A percentile compares a stretch with the other conserved stretches of the same genome.
These are phyloP conservation scores for Xylaria palmicola DNA, from an alignment of 495 filamentous ascomycete species.

Conservation along the genomic window DNA sequence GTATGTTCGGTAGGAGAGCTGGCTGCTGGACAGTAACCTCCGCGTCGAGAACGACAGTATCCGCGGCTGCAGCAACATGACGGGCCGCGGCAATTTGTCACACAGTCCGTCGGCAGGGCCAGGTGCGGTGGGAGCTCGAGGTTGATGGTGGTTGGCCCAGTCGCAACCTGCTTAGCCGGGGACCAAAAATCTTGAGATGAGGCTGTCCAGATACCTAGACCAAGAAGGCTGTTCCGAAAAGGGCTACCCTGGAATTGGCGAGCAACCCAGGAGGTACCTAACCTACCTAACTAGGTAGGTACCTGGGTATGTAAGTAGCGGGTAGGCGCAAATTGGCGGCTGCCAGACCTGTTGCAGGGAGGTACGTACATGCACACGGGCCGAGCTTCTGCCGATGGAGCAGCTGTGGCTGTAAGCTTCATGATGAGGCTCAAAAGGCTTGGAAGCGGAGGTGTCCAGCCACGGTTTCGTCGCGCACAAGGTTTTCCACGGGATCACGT, in stretches of 20 bases:
- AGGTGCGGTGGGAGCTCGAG: constrained; percentile 1
- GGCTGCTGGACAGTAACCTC: constrained; percentile 40
- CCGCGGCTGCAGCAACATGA: constrained; percentile 65
- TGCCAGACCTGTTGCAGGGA: too few relatives aligned
- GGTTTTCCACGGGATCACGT: constrained; percentile 28
- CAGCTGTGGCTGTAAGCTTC: background rate
- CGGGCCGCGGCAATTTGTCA: constrained; percentile 15
- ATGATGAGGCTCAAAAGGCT: constrained; percentile 6
- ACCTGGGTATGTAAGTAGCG: too few relatives aligned
- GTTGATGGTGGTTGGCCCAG: constrained; percentile 10
- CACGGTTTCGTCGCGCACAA: constrained; percentile 11
- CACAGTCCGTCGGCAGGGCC: constrained; percentile 2
- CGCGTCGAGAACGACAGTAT: constrained; percentile 52
- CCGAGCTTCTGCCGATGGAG: background rate
- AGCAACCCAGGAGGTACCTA: background rate
- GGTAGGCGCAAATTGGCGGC: too few relatives aligned
- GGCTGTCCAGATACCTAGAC: constrained; percentile 20
- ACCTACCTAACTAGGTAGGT: constrained; percentile 8
- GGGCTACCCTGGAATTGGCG: constrained; percentile 12
- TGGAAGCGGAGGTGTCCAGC: background rate
- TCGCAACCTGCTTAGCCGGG: constrained; percentile 11
- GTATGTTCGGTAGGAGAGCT: constrained; percentile 55
- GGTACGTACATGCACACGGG: too few relatives aligned
- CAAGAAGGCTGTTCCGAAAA: constrained; percentile 26
- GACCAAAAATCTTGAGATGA: constrained; percentile 27